Evolutionary conservation across 176 grass and related monocot species (phyloP).

Genomic region (Elymus sibiricus): DNA sequence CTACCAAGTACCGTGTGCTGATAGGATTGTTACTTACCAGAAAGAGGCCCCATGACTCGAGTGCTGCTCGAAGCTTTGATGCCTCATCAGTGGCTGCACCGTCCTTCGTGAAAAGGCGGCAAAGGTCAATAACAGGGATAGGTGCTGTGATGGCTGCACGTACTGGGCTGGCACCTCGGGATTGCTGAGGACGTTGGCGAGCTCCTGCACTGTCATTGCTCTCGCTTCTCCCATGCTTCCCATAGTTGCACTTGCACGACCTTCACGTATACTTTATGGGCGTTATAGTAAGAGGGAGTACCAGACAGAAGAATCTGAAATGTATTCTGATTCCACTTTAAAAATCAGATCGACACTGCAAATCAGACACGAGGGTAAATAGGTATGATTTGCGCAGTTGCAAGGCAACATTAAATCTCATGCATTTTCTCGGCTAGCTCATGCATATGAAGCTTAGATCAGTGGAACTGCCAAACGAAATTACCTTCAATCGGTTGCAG

Average conservation of each 20-base stretch:
- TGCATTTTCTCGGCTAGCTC: no score
- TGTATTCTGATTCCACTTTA: no score
- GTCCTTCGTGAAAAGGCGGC: constrained; percentile 5
- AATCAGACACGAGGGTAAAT: no score
- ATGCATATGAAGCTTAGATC: no score
- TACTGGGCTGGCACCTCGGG: constrained; percentile 30
- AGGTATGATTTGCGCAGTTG: no score
- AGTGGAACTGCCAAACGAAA: no score
- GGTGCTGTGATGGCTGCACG: neutral
- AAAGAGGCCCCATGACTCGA: constrained; percentile 52
- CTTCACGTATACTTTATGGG: no score
- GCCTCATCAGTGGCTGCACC: constrained; percentile 16
- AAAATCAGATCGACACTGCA: no score
- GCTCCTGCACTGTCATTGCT: constrained; percentile 17
- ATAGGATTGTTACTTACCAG: constrained; percentile 6
- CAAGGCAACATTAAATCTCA: no score
- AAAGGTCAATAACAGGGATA: constrained; percentile 38
- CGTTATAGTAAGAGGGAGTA: no score
- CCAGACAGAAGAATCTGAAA: neutral
- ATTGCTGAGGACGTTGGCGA: neutral
- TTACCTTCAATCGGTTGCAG: neutral
- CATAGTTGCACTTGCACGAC: no score
- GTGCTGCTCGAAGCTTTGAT: constrained; percentile 25
- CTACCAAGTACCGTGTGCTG: no score
- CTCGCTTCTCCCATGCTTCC: neutral